Evolutionary conservation across 73 alveolate species (phyloP).

Genomic region (Blepharisma japonicum): DNA sequence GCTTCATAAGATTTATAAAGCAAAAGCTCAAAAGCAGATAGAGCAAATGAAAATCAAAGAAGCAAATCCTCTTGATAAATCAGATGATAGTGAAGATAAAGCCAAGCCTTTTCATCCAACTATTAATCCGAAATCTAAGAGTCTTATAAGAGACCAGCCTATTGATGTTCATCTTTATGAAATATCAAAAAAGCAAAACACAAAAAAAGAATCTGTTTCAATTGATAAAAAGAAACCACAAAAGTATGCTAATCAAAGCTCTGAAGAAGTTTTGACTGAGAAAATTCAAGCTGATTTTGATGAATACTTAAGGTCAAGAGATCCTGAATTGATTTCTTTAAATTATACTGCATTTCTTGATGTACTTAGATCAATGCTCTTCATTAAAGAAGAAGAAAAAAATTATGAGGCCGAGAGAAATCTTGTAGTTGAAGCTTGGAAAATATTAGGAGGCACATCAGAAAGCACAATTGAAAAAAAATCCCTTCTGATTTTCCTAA

Average conservation of each 20-base stretch:
- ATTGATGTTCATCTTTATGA: not conserved
- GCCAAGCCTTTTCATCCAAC: not conserved
- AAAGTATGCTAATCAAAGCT: not conserved
- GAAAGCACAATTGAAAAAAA: not conserved
- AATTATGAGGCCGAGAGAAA: not conserved
- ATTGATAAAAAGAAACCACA: not conserved
- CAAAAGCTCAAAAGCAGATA: not conserved
- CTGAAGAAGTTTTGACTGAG: constrained; percentile 6
- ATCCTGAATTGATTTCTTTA: not conserved
- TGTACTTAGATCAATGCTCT: not conserved
- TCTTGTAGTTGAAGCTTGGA: constrained; percentile 19
- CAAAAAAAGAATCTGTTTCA: not conserved
- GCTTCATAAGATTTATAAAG: not conserved
- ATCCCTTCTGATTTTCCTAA: not conserved
- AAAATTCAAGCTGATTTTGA: not conserved
- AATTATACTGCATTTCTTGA: constrained; percentile 2
- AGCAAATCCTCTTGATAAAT: not conserved
- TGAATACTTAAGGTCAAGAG: not conserved
- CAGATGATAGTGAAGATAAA: not conserved
- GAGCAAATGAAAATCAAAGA: no score
- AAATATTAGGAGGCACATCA: not conserved
- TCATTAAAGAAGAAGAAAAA: not conserved
- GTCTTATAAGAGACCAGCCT: not conserved
- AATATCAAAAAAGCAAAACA: not conserved
- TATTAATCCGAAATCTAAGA: not conserved